Evolutionary conservation across 1,284 basidiomycete species (phyloP), one percentile per base, ranked within the genome.

Genomic region (Trametes polyzona): DNA sequence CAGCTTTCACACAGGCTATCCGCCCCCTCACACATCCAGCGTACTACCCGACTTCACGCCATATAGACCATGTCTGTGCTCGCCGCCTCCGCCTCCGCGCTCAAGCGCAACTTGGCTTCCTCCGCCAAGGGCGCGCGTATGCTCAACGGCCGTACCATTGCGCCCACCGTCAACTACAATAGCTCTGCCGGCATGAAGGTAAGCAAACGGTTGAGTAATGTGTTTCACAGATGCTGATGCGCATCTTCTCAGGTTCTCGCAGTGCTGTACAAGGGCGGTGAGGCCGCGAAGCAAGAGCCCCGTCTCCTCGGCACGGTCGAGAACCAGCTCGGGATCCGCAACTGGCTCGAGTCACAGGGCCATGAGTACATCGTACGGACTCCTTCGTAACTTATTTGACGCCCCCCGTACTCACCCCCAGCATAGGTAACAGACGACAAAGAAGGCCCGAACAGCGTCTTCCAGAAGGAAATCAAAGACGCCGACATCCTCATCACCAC

Each of bases 271-370:
- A 81, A 84, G 61, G 90, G 90, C 68, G 83, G 80, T 64, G 69
- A 85, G 60, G 87, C 90, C 58, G 94, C 95, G 55, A 67, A 81
- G 65, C 80, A 92, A 66, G 91, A 97, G 76, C 84, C 92, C 46
- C 86, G 90, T 71, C 87, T 97, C 30, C 82, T 96, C 47, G 95
- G 95, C 52, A 94, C 95, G 14, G 82, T 88, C 57, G 93, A 98
- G 78, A 98, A 97, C 79, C 83, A 87, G 86, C 86, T 95, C 62
- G 91, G 91, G 46, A 77, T 94, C 60, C 77, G 80, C 52, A 72
- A 85, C 8, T 93, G 88, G 86, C 77, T 93, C 67, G 81, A 86
- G 67, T 80, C 84, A 32, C 78, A 88, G 63, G 94, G 94, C 19
- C 91, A 95, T 73, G 88, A 93, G 73, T 83, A 81, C 67, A 78